These are phyloP conservation scores for Pseudogymnoascus sp. DNA, from an alignment of 2,329 filamentous ascomycete species.

Conservation along the genomic window DNA sequence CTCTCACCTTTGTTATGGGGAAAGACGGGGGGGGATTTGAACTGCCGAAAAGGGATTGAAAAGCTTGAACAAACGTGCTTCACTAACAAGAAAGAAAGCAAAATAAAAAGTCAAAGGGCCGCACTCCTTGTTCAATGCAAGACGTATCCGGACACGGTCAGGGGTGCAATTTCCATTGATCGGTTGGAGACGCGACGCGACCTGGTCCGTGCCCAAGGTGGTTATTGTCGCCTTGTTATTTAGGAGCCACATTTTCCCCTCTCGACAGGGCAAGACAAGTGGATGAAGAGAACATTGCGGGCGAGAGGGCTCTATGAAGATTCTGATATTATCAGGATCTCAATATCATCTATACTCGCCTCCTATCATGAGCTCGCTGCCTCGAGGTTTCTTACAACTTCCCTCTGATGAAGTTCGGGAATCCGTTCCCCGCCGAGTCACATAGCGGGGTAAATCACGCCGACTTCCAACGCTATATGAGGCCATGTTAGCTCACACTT, in stretches of 20 bases:
- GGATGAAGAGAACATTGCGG: neutral
- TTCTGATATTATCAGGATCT: neutral
- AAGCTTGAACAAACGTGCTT: neutral
- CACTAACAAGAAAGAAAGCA: neutral
- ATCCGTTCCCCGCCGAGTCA: neutral
- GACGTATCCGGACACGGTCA: neutral
- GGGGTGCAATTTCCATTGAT: slow-evolving; percentile 1
- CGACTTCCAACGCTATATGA: neutral
- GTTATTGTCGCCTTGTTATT: neutral
- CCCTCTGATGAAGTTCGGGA: neutral
- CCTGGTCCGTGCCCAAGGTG: neutral
- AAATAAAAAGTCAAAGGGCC: neutral
- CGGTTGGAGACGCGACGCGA: slow-evolving; percentile 4
- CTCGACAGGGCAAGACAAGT: neutral
- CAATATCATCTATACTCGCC: neutral
- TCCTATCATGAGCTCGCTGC: neutral
- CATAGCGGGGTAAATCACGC: neutral
- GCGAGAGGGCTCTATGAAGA: neutral
- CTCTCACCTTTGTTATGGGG: neutral
- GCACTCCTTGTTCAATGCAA: neutral
- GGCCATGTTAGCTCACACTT: neutral
- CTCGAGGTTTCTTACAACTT: neutral
- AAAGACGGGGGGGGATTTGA: neutral
- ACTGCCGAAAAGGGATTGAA: neutral
- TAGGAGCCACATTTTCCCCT: neutral